Percentiles rank a stretch among this genome's conserved stretches.
Conservation (phyloP, 148 eudicot genomes). For the Nepenthes gracilis region DNA sequence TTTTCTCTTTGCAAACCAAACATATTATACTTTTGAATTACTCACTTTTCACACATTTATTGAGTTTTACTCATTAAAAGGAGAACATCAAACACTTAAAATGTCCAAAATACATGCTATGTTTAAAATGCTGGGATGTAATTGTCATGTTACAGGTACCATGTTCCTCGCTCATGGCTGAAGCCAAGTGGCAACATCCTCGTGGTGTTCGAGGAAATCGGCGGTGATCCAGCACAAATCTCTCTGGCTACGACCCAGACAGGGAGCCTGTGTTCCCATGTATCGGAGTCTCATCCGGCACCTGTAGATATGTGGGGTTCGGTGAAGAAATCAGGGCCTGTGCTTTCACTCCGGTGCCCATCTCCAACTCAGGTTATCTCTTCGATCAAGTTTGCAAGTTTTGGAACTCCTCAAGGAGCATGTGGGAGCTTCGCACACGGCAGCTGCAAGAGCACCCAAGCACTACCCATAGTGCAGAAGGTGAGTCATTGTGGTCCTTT, state of each 20-base stretch:
- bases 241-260: conserved; percentile 54
- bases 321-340: conserved; percentile 32
- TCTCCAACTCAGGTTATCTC: conserved; percentile 60
- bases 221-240: conserved; percentile 75
- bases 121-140: neutral
- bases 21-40: too few relatives aligned
- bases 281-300: conserved; percentile 70
- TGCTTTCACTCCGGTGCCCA: conserved; percentile 57
- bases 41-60: too few relatives aligned
- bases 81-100: neutral
- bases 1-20: too few relatives aligned
- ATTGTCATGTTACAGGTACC: conserved; percentile 44
- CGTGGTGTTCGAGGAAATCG: conserved; percentile 77
- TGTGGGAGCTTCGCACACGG: conserved; percentile 84
- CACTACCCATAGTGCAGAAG: conserved; percentile 54
- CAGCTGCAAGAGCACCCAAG: conserved; percentile 46
- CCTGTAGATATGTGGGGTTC: conserved; percentile 63
- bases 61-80: too few relatives aligned
- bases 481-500: conserved; percentile 14
- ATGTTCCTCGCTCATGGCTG: conserved; percentile 87
- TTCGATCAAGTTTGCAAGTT: conserved; percentile 83
- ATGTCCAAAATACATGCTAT: too few relatives aligned
- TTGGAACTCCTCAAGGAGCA: conserved; percentile 72
- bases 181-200: conserved; percentile 49
- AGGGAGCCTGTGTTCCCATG: conserved; percentile 57